Percentiles rank a stretch among this genome's conserved stretches.
Evolutionary conservation across 2,329 filamentous ascomycete species (phyloP).

Genomic region (Microdochium bolleyi): DNA sequence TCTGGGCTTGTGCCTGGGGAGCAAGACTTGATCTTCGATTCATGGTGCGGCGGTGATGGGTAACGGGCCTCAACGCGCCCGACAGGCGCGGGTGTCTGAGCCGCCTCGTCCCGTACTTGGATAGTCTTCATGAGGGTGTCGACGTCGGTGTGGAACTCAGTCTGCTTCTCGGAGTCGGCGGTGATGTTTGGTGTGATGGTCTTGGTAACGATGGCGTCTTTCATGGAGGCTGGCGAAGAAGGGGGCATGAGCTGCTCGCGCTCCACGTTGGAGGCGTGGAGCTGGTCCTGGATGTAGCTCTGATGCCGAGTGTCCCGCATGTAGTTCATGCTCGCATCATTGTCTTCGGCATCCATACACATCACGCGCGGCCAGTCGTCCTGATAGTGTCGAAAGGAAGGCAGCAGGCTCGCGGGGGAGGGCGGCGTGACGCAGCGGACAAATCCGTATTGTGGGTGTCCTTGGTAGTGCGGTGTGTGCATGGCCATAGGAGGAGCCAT

Average conservation of each 20-base stretch:
- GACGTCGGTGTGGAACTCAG: conserved; percentile 71
- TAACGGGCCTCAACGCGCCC: conserved; percentile 18
- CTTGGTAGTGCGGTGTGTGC: background rate
- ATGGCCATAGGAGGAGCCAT: background rate
- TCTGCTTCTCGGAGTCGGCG: conserved; percentile 36
- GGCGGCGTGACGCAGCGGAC: background rate
- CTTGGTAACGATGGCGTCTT: conserved; percentile 19
- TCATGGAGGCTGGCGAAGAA: conserved; percentile 5
- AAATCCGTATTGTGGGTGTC: background rate
- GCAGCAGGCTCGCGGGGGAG: background rate
- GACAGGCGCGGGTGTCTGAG: conserved; percentile 11
- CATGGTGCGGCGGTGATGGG: conserved; percentile 18
- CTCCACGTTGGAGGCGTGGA: conserved; percentile 24
- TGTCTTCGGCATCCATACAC: conserved; percentile 19
- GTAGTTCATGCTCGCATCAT: conserved; percentile 11
- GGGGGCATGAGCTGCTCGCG: conserved; percentile 17
- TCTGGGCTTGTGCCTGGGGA: background rate
- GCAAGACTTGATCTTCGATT: conserved; percentile 13
- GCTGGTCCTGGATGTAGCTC: conserved; percentile 15
- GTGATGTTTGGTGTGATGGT: conserved; percentile 36
- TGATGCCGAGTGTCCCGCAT: conserved; percentile 11
- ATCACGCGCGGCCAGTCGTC: conserved; percentile 16
- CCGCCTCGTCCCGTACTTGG: conserved; percentile 53
- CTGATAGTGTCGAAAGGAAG: conserved; percentile 19
- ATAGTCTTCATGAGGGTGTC: conserved; percentile 87